These are phyloP conservation scores for Ustilago hordei DNA, from an alignment of 1,284 basidiomycete species.

Conservation along the genomic window DNA sequence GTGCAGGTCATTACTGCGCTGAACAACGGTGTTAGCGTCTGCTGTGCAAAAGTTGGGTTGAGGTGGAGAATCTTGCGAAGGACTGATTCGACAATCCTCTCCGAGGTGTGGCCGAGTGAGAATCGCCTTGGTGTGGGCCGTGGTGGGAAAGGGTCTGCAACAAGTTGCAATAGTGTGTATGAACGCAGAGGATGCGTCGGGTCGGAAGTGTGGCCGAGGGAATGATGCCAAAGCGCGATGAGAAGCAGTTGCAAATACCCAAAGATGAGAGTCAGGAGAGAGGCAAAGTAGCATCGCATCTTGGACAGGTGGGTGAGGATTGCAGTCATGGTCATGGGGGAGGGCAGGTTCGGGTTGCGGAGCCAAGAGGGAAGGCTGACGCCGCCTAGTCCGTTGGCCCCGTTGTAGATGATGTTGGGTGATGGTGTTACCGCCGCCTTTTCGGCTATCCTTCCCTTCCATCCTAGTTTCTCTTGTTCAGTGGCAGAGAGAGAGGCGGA, in stretches of 20 bases:
- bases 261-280: conserved; percentile 38
- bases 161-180: conserved; percentile 34
- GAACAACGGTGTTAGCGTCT: conserved; percentile 58
- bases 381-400: conserved; percentile 50
- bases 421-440: conserved; percentile 8
- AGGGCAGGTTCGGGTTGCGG: not conserved
- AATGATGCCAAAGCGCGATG: conserved; percentile 53
- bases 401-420: conserved; percentile 58
- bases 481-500: conserved; percentile 13
- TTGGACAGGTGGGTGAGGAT: conserved; percentile 9
- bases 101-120: not conserved
- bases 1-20: conserved; percentile 63
- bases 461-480: not conserved
- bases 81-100: conserved; percentile 18
- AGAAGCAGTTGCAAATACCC: conserved; percentile 62
- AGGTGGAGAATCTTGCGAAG: conserved; percentile 27
- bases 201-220: conserved; percentile 51
- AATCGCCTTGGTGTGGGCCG: not conserved
- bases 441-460: not conserved
- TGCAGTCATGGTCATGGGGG: conserved; percentile 11
- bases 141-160: conserved; percentile 23
- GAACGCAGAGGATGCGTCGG: conserved; percentile 40
- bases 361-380: conserved; percentile 44
- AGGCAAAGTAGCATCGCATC: conserved; percentile 21
- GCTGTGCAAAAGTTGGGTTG: conserved; percentile 38